Evolutionary conservation across 208 protist species (phyloP).

Genomic region (Trypanosoma theileri): DNA sequence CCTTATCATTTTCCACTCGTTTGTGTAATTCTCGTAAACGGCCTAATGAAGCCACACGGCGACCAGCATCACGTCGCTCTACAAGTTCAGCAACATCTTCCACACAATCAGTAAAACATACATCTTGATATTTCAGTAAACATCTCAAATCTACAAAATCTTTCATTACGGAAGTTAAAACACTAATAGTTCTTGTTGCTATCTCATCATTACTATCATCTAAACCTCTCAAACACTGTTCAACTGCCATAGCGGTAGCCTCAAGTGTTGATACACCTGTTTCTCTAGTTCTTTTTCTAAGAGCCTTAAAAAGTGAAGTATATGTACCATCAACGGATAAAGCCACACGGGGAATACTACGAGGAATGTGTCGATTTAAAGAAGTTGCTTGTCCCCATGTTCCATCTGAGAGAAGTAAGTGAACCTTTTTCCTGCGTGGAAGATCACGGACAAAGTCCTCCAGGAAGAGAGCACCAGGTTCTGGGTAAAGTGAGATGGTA

Average conservation of each 20-base stretch:
- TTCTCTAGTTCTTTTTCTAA: constrained; percentile 73
- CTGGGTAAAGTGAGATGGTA: constrained; percentile 54
- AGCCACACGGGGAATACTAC: constrained; percentile 51
- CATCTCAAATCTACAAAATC: constrained; percentile 75
- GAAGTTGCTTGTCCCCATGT: constrained; percentile 82
- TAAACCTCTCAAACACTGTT: constrained; percentile 42
- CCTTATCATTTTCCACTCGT: constrained; percentile 30
- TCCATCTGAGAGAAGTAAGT: constrained; percentile 72
- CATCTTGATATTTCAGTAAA: constrained; percentile 60
- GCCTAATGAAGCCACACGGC: constrained; percentile 32
- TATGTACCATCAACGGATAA: constrained; percentile 55
- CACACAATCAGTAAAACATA: constrained; percentile 38
- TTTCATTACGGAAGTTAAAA: constrained; percentile 64
- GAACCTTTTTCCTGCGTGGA: constrained; percentile 25
- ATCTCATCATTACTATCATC: constrained; percentile 30
- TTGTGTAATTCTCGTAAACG: constrained; percentile 28
- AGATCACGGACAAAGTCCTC: constrained; percentile 31
- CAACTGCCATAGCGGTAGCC: constrained; percentile 76
- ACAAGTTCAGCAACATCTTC: constrained; percentile 37
- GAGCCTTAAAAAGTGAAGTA: constrained; percentile 58
- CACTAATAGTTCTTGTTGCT: neutral
- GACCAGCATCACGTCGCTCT: constrained; percentile 40
- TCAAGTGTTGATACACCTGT: constrained; percentile 80
- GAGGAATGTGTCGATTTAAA: constrained; percentile 69
- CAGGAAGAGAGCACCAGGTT: constrained; percentile 26